Evolutionary conservation across 1,284 basidiomycete genomes (phyloP).

Genomic region (Afroboletus lepidellus): DNA sequence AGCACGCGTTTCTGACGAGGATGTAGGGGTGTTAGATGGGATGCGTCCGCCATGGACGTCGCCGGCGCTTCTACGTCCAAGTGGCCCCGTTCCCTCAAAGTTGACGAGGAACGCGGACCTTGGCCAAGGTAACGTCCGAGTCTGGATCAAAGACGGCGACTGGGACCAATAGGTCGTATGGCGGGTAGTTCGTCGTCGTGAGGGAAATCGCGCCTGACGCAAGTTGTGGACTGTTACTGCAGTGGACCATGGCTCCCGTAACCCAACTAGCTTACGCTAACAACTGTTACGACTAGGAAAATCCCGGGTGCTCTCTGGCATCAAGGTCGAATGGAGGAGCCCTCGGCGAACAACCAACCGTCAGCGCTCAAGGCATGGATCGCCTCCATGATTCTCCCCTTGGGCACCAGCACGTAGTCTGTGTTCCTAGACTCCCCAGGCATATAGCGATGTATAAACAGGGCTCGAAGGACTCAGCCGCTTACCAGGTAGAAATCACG

Average conservation of each 20-base stretch:
- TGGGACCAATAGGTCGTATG: neutral
- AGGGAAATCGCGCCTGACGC: constrained; percentile 3
- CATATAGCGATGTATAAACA: constrained; percentile 1
- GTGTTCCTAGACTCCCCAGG: constrained; percentile 52
- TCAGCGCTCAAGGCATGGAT: constrained; percentile 42
- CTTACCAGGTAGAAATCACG: constrained; percentile 69
- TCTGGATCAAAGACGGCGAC: constrained; percentile 5
- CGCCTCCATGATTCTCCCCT: constrained; percentile 41
- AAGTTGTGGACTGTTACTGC: constrained; percentile 12
- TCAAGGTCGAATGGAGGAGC: constrained; percentile 5
- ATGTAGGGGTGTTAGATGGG: constrained; percentile 18
- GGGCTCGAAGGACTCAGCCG: no score
- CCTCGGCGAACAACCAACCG: constrained; percentile 46
- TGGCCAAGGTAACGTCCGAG: constrained; percentile 1
- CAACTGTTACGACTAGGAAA: neutral
- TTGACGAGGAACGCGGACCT: constrained; percentile 6
- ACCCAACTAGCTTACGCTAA: neutral
- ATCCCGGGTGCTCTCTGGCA: neutral
- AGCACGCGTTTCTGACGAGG: constrained; percentile 69
- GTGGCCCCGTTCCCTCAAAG: constrained; percentile 5
- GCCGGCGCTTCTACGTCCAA: constrained; percentile 11
- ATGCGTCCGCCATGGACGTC: constrained; percentile 28
- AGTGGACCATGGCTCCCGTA: neutral
- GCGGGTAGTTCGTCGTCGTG: constrained; percentile 13
- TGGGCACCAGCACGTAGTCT: constrained; percentile 57